Conservation (phyloP, 2,329 filamentous ascomycete genomes). For the Knoxdaviesia proteae region DNA sequence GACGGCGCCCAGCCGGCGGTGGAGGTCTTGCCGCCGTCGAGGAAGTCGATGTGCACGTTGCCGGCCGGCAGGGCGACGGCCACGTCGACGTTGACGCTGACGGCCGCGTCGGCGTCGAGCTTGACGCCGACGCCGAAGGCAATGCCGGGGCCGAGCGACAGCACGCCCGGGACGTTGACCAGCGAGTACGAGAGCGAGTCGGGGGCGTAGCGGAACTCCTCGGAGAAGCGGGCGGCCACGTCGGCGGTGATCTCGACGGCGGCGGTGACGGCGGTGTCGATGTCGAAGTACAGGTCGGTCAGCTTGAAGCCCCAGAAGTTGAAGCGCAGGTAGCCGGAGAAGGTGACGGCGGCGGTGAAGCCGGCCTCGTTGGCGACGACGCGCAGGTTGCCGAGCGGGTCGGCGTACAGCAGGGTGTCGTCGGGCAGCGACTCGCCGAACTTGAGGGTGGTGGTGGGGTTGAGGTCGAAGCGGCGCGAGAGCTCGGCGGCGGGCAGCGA, state of each 20-base stretch:
- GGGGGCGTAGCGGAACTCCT: constrained; percentile 15
- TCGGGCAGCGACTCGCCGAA: constrained; percentile 7
- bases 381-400: constrained; percentile 11
- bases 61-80: constrained; percentile 13
- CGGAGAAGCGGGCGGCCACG: constrained; percentile 13
- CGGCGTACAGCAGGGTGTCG: constrained; percentile 11
- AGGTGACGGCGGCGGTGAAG: constrained; percentile 15
- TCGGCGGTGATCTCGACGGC: constrained; percentile 15
- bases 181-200: constrained; percentile 15
- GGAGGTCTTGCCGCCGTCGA: constrained; percentile 10
- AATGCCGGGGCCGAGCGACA: constrained; percentile 16
- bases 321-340: constrained; percentile 21
- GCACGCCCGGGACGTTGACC: constrained; percentile 18
- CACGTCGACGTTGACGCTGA: constrained; percentile 12
- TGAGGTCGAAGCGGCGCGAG: constrained; percentile 9
- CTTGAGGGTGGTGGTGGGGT: constrained; percentile 7
- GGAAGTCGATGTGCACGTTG: constrained; percentile 17
- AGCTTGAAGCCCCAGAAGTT: constrained; percentile 14
- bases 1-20: constrained; percentile 16
- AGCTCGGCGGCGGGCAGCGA: constrained; percentile 8
- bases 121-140: constrained; percentile 17
- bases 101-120: constrained; percentile 13
- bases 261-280: constrained; percentile 17
- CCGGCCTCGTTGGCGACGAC: constrained; percentile 14
- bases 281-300: constrained; percentile 18